phyloP scores from a whole-genome alignment of 2,329 filamentous ascomycete species.

The Mycosphaerella sp. region DNA sequence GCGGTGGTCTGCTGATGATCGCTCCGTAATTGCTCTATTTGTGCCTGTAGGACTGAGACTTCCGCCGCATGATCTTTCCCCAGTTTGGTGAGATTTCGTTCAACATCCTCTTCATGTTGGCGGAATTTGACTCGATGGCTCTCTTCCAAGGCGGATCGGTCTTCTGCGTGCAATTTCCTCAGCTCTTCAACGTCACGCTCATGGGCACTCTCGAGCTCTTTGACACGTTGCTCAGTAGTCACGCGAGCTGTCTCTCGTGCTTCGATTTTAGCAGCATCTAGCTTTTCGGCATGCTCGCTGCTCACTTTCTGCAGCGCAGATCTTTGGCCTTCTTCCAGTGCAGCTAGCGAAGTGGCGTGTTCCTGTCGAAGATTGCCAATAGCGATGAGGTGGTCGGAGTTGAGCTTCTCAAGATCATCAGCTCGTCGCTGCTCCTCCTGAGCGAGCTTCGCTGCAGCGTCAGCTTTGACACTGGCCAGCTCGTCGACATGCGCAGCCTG shows the following conservation, averaged over 20 bases:
- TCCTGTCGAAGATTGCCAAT: not conserved
- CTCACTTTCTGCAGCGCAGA: conserved; percentile 9
- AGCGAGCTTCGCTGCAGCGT: not conserved
- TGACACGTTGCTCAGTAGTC: not conserved
- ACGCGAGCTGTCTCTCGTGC: not conserved
- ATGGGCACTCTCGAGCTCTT: not conserved
- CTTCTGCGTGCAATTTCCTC: conserved; percentile 2
- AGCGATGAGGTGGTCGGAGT: not conserved
- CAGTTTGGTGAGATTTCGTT: not conserved
- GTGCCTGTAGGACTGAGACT: not conserved
- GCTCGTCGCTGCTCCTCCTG: not conserved
- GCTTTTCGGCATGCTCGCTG: conserved; percentile 4
- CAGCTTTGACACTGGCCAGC: not conserved
- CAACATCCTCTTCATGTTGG: not conserved
- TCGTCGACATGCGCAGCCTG: not conserved
- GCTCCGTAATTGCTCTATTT: conserved; percentile 6
- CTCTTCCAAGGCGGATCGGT: not conserved
- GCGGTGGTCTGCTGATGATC: conserved; percentile 2
- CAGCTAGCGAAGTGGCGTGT: conserved; percentile 1
- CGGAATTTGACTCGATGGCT: not conserved
- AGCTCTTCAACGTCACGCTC: not conserved
- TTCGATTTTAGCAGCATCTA: conserved; percentile 4
- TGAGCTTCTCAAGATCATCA: not conserved
- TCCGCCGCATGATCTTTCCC: conserved; percentile 3
- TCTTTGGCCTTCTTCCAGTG: conserved; percentile 2